Base-by-base conservation (phyloP, 805 yeast genomes). In the Kodamaea kakaduensis region DNA sequence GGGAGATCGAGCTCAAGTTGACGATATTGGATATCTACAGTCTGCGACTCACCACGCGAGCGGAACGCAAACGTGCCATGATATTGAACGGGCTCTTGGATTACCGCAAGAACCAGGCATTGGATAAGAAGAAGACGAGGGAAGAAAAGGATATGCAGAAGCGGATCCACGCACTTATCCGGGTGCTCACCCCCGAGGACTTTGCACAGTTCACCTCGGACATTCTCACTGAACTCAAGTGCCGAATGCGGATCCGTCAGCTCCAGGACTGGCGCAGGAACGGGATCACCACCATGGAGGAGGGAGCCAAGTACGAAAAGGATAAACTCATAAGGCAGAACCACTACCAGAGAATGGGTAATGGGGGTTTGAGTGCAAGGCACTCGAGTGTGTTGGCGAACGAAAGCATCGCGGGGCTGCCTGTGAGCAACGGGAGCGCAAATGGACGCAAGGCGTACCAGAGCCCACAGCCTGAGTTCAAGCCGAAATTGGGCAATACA, bases 221-320 rank as follows among this genome's bases (percentile, higher is more conserved):
- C 53, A 71, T 88, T 43, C 48, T 87, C 28, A 77, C 77, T 9
- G 98, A 93, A 59, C 71, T 86, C 34, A 79, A 78, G 47, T 78
- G 85, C 45, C 71, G 97, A 38, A 73, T 80, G 23, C 75, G 94
- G 43, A 88, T 93, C 32, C 84, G 82, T 34, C 96, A 88, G 59
- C 64, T 94, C 19, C 98, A 93, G 59, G 90, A 83, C 52, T 94
- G 96, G 87, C 75, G 99, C 44, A 73, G 80, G 32, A 82, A 86
- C 56, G 99, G 99, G 4, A 75, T 93, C 32, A 83, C 88, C 3
- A 77, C 86, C 0, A 48, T 86, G 27, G 96, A 89, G 42, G 82
- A 76, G 32, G 98, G 97, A 4, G 60, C 69, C 21, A 84, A 80
- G 56, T 93, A 78, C 56, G 98, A 93, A 54, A 84, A 86, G 55